Base-by-base conservation (phyloP, 2,329 filamentous ascomycete genomes). In the Didymella pomorum region DNA sequence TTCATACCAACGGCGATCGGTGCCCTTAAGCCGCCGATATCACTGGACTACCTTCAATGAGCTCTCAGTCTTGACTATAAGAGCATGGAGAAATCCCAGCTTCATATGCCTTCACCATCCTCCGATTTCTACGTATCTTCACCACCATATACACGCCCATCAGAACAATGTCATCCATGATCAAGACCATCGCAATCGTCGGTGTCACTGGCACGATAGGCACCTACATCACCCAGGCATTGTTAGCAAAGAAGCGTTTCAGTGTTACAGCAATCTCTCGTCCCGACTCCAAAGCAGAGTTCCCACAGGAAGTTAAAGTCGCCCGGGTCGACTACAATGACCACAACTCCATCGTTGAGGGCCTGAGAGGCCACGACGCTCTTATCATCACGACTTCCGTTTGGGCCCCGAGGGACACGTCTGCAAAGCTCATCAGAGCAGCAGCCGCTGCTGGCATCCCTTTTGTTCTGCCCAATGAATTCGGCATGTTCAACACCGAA, bases 181-280 rank as follows among this genome's bases (percentile, higher is more conserved):
- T 80, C 52, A 63, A 72, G 31, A 77, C 72, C 29, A 66, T 80
- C 35, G 77, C 77, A 21, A 71, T 80, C 42, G 72, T 79, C 28
- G 78, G 78, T 31, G 77, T 76, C 61, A 58, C 67, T 11, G 65
- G 65, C 60, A 63, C 48, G 2, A 29, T 61, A 23, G 74, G 62
- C n/a, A 66, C 66, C 2, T 62, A 70, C 10, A 21, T 52, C 52
- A 64, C 75, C 39, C 62, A 72, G 4, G 75, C 75, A n/a, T 72
- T 84, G 4, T 65, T 81, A 35, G 77, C 75, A 25, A 80, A 80
- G 52, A 79, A 79, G 44, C 81, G 83, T 68, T 65, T 62, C 42
- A 79, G 65, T 14, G 71, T 86, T 58, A 86, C 83, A 1, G 82
- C 81, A 58, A 71, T 86, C 39, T 80, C 80, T 1, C 82, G 83